Evolutionary conservation across 306 rosid species (phyloP), one percentile per base, ranked within the genome.

Genomic region (Astragalus membranaceus): DNA sequence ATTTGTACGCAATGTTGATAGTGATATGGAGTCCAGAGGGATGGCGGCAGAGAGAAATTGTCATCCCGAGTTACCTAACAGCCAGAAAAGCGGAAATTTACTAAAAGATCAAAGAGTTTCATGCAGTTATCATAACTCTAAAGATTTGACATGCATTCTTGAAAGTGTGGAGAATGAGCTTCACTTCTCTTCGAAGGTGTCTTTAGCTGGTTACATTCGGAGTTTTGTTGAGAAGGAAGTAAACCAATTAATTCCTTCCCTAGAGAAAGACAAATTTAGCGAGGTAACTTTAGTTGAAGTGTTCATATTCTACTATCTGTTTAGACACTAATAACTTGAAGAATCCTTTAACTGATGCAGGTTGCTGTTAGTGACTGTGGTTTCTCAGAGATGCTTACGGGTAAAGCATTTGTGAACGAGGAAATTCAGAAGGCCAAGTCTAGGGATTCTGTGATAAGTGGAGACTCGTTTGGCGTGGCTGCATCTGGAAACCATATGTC

Each of bases 91-190:
- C 4, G 72, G 59, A 77, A 80, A 81, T 43, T 70, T 74, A 37
- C 47, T 75, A 37, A 69, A 71, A 64, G 78, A 73, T 62, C 77
- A 64, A 57, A 75, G 66, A 17, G 66, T 67, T 32, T 65, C 84
- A 39, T 23, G 59, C 70, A 50, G 76, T 56, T 60, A 78, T 36
- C 32, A 16, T 35, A 65, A 63, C 52, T 39, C 64, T 30, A 80
- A 64, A 77, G 82, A 82, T 74, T 58, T 90, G 74, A 69, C 82
- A 43, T 67, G 68, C 71, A 83, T 87, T 52, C 46, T 87, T 64
- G 80, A 89, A 73, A 67, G 69, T 60, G 84, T 91, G 73, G 95
- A 89, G 80, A 69, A 80, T 14, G 85, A 88, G 80, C 97, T 94
- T 69, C 88, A 91, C 64, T 66, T 61, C 63, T 88, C 92, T 83